phyloP scores from a whole-genome alignment of 345 rosid genomes.

The Cardamine occulta region DNA sequence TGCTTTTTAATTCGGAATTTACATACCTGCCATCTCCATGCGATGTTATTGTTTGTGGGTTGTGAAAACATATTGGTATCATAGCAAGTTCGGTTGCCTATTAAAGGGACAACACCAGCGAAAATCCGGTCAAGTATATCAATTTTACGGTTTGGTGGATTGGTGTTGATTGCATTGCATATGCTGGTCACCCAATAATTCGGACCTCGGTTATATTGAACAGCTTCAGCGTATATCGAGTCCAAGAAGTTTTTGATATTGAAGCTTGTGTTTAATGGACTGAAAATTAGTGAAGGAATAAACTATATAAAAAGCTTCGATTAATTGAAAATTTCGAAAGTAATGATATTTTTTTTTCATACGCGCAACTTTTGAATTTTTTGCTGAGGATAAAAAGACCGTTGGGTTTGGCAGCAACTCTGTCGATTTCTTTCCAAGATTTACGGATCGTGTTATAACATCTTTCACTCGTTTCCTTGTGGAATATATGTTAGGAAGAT shows the following conservation, averaged over 20 bases:
- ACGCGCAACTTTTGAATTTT: conserved; percentile 67
- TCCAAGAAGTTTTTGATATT: conserved; percentile 41
- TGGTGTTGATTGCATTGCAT: conserved; percentile 48
- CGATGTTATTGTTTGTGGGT: conserved; percentile 27
- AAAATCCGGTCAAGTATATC: conserved; percentile 44
- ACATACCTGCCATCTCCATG: conserved; percentile 58
- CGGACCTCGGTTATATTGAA: conserved; percentile 53
- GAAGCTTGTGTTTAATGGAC: conserved; percentile 39
- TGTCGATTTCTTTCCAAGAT: conserved; percentile 64
- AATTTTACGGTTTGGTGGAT: conserved; percentile 24
- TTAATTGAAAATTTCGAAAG: not conserved
- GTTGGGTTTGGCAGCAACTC: conserved; percentile 50
- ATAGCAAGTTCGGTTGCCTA: conserved; percentile 41
- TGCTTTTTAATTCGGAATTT: not conserved
- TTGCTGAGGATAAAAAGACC: conserved; percentile 60
- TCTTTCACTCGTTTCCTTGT: conserved; percentile 60
- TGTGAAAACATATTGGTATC: conserved; percentile 17
- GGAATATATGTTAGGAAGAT: not conserved
- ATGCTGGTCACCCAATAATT: conserved; percentile 37
- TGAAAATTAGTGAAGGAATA: not conserved
- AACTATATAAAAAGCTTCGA: not conserved
- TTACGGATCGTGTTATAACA: conserved; percentile 55
- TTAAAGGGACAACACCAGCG: conserved; percentile 38
- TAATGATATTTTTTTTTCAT: not conserved
- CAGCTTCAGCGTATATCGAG: conserved; percentile 34